Evolutionary conservation across 106 monocot genomes (phyloP), one percentile per base, ranked within the genome.

Genomic region (Vanilla planifolia): DNA sequence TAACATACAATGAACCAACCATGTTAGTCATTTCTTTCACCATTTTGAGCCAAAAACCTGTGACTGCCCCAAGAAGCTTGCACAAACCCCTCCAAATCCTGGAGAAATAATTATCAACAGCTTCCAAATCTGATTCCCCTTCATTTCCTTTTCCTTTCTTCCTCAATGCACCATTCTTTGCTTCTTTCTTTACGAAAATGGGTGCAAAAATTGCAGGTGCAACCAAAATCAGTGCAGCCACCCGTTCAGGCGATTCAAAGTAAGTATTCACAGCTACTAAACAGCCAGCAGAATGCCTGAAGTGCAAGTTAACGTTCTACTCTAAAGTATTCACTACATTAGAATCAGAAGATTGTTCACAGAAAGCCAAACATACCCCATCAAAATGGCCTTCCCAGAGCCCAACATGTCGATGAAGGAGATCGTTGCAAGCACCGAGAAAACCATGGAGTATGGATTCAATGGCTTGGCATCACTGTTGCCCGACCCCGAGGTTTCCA

Each of bases 221-320:
- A 48, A 94, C 75, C 20, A 89, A 70, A 59, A 94, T 76, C 62
- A 94, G 60, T 7, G 89, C 89, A 29, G 93, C 89, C 59, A 94
- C 68, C 27, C 67, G 55, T 45, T 94, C 85, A 17, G 93, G 93
- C 30, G 82, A 79, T 64, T 94, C 85, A 55, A 94, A 80, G 30
- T 89, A 94, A 11, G 89, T 60, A 47, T 83, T 68, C 59, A 81
- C 85, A 57, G 89, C 93, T 24, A 94, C 94, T 73, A 83, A 75
- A 67, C 85, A 89, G 71, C 94, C 94, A 66, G 89, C 85, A 2
- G 94, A 94, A 58, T 94, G 94, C 82, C 94, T 89, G 80, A 71
- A 62, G 73, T 35, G 55, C 59, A 30, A 56, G 57, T 33, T 55
- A 23, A 50, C 8, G 16, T 45, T 16, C 20, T 45, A 45, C 17